A percentile compares a stretch with the other conserved stretches of the same genome.
phyloP scores from a whole-genome alignment of 805 yeast species.

The Zygotorulaspora danielsina region DNA sequence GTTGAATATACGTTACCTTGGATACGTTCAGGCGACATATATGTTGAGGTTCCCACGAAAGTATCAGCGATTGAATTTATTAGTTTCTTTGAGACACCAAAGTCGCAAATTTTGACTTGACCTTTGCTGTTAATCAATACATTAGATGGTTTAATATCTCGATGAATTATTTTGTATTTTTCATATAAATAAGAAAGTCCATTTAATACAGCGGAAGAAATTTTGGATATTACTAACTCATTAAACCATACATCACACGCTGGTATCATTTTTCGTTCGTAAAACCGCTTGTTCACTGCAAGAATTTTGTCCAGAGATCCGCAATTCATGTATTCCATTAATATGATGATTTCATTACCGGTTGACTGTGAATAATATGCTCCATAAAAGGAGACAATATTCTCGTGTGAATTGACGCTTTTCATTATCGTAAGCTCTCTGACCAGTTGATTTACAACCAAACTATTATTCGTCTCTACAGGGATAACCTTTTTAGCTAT shows the following conservation, averaged over 20 bases:
- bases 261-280: conserved; percentile 12
- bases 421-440: conserved; percentile 88
- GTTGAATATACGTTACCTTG: conserved; percentile 91
- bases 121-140: conserved; percentile 85
- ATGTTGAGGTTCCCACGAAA: conserved; percentile 95
- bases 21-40: conserved; percentile 96
- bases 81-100: conserved; percentile 91
- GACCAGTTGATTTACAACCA: conserved; percentile 55
- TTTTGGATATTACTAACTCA: conserved; percentile 63
- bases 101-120: conserved; percentile 87
- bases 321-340: conserved; percentile 96
- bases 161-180: conserved; percentile 81
- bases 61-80: conserved; percentile 95
- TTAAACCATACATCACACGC: conserved; percentile 31
- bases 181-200: conserved; percentile 82
- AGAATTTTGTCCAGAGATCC: conserved; percentile 83
- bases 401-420: conserved; percentile 74
- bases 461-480: conserved; percentile 64
- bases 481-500: conserved; percentile 90
- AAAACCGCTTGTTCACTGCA: conserved; percentile 53
- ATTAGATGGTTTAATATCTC: conserved; percentile 95
- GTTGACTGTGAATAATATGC: conserved; percentile 60
- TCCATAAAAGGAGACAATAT: conserved; percentile 86
- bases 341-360: conserved; percentile 68
- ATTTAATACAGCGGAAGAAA: conserved; percentile 69